Evolutionary conservation across 176 grass and related monocot species (phyloP).

Genomic region (barley (Hordeum vulgare)): DNA sequence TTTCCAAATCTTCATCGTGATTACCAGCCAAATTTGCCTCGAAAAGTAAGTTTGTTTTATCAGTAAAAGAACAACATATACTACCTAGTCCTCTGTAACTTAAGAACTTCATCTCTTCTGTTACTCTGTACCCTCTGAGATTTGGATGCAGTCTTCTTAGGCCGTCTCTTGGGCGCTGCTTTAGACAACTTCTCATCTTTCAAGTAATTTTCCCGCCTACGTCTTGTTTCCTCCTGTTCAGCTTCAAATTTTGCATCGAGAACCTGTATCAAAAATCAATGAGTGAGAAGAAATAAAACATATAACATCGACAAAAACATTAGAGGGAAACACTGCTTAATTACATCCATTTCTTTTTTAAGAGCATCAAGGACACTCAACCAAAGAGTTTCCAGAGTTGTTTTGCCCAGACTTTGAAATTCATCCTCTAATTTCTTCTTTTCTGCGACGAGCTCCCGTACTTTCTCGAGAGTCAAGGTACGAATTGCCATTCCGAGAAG

Average conservation of each 20-base stretch:
- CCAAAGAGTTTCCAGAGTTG: too few species aligned
- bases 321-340: neutral
- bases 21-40: slow-evolving; percentile 29
- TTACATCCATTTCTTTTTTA: slow-evolving; percentile 78
- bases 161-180: slow-evolving; percentile 21
- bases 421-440: slow-evolving; percentile 32
- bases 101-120: neutral
- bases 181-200: neutral
- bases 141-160: slow-evolving; percentile 41
- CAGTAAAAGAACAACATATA: too few species aligned
- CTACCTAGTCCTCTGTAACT: too few species aligned
- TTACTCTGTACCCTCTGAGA: neutral
- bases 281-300: neutral
- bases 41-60: neutral
- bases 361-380: slow-evolving; percentile 66
- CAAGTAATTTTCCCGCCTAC: too few species aligned
- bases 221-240: neutral
- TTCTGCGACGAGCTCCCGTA: slow-evolving; percentile 39
- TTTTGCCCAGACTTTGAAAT: slow-evolving; percentile 64
- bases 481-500: slow-evolving; percentile 69
- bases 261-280: slow-evolving; percentile 11
- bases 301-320: neutral
- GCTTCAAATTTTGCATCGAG: slow-evolving; percentile 33
- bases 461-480: slow-evolving; percentile 68
- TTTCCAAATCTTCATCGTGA: slow-evolving; percentile 27